Percentiles rank a stretch among this genome's conserved stretches.
Conservation (phyloP, 2,329 filamentous ascomycete genomes). For the Talaromyces verruculosus region DNA sequence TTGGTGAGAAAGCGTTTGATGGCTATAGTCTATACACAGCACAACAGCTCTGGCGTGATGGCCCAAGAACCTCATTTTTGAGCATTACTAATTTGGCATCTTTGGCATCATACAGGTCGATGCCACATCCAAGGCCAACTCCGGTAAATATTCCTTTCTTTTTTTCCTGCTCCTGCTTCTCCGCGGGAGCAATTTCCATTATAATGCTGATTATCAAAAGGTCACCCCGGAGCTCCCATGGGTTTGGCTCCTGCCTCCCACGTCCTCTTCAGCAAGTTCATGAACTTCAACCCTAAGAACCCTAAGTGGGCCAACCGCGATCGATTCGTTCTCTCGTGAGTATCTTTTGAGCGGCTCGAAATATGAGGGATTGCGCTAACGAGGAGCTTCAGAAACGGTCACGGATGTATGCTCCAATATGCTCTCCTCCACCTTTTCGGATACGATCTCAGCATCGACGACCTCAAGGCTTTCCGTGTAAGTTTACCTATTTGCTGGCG, state of each 20-base stretch:
- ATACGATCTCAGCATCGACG: constrained; percentile 81
- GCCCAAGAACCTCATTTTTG: not conserved
- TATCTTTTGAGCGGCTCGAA: constrained; percentile 30
- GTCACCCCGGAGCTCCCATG: constrained; percentile 98
- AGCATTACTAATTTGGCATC: constrained; percentile 29
- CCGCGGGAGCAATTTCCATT: not conserved
- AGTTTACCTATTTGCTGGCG: constrained; percentile 36
- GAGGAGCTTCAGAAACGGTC: constrained; percentile 74
- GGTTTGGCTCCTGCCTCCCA: constrained; percentile 92
- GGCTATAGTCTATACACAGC: not conserved
- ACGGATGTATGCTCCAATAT: constrained; percentile 99
- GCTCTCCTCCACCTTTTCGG: constrained; percentile 95
- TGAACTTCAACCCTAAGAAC: constrained; percentile 99
- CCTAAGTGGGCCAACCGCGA: constrained; percentile 95
- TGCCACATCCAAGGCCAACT: constrained; percentile 95
- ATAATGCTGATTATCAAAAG: constrained; percentile 76
- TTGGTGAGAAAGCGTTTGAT: not conserved
- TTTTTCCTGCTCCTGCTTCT: not conserved
- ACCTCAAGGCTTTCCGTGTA: constrained; percentile 96
- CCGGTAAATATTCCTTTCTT: constrained; percentile 53
- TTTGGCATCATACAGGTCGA: constrained; percentile 67
- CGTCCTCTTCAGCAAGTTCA: constrained; percentile 98
- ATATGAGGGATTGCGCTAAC: not conserved
- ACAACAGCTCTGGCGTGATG: not conserved
- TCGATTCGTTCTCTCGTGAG: constrained; percentile 98